Base-by-base conservation (phyloP, 768 basidiomycete species). In the Lactarius pseudohatsudake region DNA sequence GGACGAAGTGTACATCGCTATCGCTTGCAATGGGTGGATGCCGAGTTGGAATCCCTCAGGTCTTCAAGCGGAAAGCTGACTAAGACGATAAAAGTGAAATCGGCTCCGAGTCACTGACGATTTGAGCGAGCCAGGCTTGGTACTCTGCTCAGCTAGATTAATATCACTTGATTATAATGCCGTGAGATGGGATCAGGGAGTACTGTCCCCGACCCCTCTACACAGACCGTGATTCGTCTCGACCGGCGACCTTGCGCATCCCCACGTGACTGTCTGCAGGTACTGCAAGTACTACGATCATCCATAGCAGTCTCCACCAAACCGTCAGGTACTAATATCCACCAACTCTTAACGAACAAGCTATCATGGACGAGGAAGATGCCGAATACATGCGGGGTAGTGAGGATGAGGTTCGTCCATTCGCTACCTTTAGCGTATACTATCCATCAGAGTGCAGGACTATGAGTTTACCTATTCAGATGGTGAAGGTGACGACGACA, bases 381-480 rank as follows among this genome's bases (percentile, higher is more conserved):
- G 93, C 93, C 73, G 92, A 94, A 78, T 94, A 94, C 72, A 93
- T 94, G 91, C 90, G 92, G 78, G 91, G 88, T 59, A 89, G 86
- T 74, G 90, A 93, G 65, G 91, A 91, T 67, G 92, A 93, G 82
- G 91, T 91, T 72, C 1, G 73, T 66, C 38, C 11, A 32, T 64
- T 70, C 47, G 9, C 56, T 64, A 9, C 65, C 26, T 74, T 53
- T 65, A 58, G 43, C 32, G 55, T 34, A 57, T 59, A 61, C 47
- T 62, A 28, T 53, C 64, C 59, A 56, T 18, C 64, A 30, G 40
- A 54, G 34, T 43, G 64, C 74, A 95, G 93, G 94, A 94, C 73
- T 97, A 97, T 77, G 94, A 86, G 71, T 98, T 98, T 76, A 93
- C 95, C 77, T 99, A 98, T 78, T 96, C 95, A 53, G 96, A 94